Conservation (phyloP, 2,329 filamentous ascomycete genomes). For the Ceratocystis diversiconidia region DNA sequence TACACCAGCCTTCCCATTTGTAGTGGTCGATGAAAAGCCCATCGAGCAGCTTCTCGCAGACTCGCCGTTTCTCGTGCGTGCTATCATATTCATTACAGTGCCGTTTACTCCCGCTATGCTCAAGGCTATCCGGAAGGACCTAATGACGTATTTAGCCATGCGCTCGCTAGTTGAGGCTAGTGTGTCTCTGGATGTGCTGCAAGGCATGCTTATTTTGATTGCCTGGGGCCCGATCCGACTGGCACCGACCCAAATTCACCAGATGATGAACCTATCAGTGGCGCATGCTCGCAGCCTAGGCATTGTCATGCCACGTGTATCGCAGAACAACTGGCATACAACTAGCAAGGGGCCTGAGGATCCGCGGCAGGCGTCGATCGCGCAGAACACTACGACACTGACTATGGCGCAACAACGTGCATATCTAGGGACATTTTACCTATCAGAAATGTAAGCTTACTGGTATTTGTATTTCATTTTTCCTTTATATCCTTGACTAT, state of each 20-base stretch:
- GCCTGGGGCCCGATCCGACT: conserved; percentile 28
- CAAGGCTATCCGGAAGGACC: conserved; percentile 30
- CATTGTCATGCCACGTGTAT: conserved; percentile 23
- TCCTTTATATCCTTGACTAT: not conserved
- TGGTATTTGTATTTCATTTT: not conserved
- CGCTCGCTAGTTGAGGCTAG: conserved; percentile 31
- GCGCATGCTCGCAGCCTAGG: conserved; percentile 31
- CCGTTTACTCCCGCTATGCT: conserved; percentile 23
- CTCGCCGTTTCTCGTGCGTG: conserved; percentile 29
- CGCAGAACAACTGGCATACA: conserved; percentile 18
- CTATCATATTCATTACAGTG: conserved; percentile 28
- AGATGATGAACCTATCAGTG: conserved; percentile 28
- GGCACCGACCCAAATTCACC: conserved; percentile 15
- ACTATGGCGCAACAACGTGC: conserved; percentile 28
- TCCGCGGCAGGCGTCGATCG: conserved; percentile 15
- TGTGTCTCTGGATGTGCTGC: conserved; percentile 31
- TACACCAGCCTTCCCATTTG: conserved; percentile 28
- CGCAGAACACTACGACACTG: conserved; percentile 11
- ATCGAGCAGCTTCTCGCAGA: conserved; percentile 24
- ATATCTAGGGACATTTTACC: conserved; percentile 29
- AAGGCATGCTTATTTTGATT: conserved; percentile 33
- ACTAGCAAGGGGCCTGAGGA: conserved; percentile 16
- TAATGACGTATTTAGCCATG: conserved; percentile 30
- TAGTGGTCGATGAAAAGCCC: conserved; percentile 24
- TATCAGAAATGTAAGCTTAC: conserved; percentile 27